These are phyloP conservation scores for Conoideocrella luteorostrata DNA, from an alignment of 2,329 filamentous ascomycete genomes.

Conservation along the genomic window DNA sequence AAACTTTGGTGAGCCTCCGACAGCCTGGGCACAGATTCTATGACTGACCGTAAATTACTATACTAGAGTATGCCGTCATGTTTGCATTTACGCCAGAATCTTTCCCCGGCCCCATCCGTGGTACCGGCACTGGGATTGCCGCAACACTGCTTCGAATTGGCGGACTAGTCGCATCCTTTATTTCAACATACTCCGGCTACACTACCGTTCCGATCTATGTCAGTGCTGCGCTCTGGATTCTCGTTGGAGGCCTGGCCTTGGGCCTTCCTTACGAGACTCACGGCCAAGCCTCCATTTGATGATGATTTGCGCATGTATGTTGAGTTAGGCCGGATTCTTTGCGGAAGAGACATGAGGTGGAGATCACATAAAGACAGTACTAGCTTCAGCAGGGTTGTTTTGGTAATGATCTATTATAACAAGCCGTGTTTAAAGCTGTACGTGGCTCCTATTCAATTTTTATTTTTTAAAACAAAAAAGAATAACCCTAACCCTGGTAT, in stretches of 20 bases:
- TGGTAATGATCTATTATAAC: no score
- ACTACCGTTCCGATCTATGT: slow-evolving; percentile 37
- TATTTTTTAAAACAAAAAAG: no score
- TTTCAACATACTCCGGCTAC: slow-evolving; percentile 36
- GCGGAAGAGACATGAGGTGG: no score
- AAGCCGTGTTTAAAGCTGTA: no score
- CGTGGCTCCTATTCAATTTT: no score
- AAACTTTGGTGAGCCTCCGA: slow-evolving; percentile 26
- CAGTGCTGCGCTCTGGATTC: slow-evolving; percentile 37
- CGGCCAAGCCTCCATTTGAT: slow-evolving; percentile 26
- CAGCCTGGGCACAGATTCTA: no score
- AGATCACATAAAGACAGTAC: no score
- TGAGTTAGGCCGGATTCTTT: not conserved
- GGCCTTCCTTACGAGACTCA: slow-evolving; percentile 39
- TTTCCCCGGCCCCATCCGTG: slow-evolving; percentile 46
- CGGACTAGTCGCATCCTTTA: slow-evolving; percentile 34
- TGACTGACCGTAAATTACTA: no score
- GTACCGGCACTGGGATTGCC: slow-evolving; percentile 43
- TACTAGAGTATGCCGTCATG: slow-evolving; percentile 19
- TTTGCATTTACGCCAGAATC: slow-evolving; percentile 45
- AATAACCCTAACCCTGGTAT: no score
- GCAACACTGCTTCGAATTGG: slow-evolving; percentile 31
- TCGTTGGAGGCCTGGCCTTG: slow-evolving; percentile 33
- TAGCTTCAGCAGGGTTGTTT: no score
- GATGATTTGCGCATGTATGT: no score